Conservation (phyloP, 805 yeast species). For the Suhomyces sp. region DNA sequence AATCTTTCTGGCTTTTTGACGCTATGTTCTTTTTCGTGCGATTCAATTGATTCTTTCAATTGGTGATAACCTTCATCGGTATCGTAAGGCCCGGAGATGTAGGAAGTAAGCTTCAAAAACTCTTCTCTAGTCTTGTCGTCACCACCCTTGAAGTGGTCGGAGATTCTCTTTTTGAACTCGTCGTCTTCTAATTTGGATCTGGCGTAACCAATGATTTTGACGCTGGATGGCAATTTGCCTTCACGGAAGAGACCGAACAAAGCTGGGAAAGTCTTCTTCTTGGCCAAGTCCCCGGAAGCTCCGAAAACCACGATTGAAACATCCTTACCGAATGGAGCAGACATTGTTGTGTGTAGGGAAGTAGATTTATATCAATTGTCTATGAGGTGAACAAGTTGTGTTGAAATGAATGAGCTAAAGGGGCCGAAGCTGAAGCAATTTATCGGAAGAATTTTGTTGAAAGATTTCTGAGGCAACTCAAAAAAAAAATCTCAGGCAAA, state of each 20-base stretch:
- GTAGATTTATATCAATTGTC: background rate
- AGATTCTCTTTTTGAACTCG: conserved; percentile 67
- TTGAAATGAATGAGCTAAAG: background rate
- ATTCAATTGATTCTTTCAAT: conserved; percentile 53
- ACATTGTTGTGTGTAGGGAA: conserved; percentile 14
- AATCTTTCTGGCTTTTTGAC: conserved; percentile 66
- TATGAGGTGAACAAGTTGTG: background rate
- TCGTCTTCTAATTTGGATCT: conserved; percentile 69
- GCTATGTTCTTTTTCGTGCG: conserved; percentile 51
- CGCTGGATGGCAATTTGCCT: conserved; percentile 68
- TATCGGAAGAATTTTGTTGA: background rate
- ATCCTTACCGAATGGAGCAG: conserved; percentile 54
- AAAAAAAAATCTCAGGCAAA: background rate
- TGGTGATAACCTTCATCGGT: conserved; percentile 65
- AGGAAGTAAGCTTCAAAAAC: conserved; percentile 64
- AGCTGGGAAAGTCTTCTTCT: conserved; percentile 92
- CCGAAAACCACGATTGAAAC: conserved; percentile 82
- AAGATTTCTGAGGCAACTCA: background rate
- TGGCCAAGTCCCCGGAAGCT: conserved; percentile 93
- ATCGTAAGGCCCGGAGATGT: conserved; percentile 80
- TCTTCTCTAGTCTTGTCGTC: conserved; percentile 47
- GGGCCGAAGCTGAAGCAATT: background rate
- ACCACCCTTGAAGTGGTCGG: conserved; percentile 57
- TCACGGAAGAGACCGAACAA: conserved; percentile 65
- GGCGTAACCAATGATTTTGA: conserved; percentile 88